Evolutionary conservation across 2,329 filamentous ascomycete species (phyloP).

Genomic region (Magnaporthales sp.): DNA sequence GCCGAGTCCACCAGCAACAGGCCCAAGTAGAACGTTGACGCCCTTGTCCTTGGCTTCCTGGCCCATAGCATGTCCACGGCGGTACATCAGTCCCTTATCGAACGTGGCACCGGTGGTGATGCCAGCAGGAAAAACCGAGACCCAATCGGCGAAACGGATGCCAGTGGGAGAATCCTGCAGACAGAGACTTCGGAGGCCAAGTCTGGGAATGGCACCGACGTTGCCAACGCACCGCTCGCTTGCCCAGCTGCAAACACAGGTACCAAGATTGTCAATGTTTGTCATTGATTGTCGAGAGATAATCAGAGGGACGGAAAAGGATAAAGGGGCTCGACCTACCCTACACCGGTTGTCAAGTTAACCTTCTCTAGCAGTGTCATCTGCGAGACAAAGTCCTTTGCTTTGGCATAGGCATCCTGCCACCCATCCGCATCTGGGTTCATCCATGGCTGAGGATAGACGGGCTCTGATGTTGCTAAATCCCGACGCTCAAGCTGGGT

Average conservation of each 20-base stretch:
- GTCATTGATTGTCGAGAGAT: neutral
- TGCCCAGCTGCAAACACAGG: slow-evolving; percentile 42
- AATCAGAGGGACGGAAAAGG: neutral
- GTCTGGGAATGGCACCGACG: slow-evolving; percentile 57
- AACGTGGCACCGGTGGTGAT: slow-evolving; percentile 78
- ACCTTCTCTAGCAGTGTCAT: slow-evolving; percentile 84
- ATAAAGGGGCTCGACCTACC: slow-evolving; percentile 39
- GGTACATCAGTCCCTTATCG: slow-evolving; percentile 63
- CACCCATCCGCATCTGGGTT: slow-evolving; percentile 63
- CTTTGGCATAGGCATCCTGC: slow-evolving; percentile 67
- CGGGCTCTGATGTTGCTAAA: slow-evolving; percentile 42
- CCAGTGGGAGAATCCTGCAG: slow-evolving; percentile 81
- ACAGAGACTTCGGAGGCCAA: slow-evolving; percentile 68
- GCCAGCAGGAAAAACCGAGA: slow-evolving; percentile 72
- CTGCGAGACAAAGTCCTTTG: slow-evolving; percentile 70
- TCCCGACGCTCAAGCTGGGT: slow-evolving; percentile 14
- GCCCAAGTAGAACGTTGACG: slow-evolving; percentile 64
- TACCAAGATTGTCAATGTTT: neutral
- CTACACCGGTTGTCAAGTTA: slow-evolving; percentile 85
- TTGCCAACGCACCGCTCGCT: slow-evolving; percentile 72
- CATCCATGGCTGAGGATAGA: slow-evolving; percentile 85
- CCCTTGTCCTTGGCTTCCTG: slow-evolving; percentile 64
- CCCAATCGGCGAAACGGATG: slow-evolving; percentile 68
- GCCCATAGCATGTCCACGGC: slow-evolving; percentile 64
- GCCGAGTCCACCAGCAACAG: slow-evolving; percentile 65